phyloP scores from a whole-genome alignment of 2,329 filamentous ascomycete genomes.

The Didymosphaeria variabile region DNA sequence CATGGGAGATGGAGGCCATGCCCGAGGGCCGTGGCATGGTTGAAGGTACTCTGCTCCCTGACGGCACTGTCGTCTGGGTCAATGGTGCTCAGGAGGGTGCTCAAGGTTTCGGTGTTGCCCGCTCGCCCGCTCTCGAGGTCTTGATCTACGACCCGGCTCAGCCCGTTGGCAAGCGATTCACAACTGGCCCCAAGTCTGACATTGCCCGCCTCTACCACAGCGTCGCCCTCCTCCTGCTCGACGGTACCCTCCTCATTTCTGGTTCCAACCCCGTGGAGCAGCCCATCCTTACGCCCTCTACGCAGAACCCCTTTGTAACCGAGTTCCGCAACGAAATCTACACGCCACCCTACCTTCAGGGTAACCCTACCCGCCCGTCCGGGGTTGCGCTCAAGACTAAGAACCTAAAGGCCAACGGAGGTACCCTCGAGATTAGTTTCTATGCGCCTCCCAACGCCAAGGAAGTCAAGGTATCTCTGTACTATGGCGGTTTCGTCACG shows the following conservation, averaged over 20 bases:
- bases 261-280: constrained; percentile 69
- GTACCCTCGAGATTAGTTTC: constrained; percentile 60
- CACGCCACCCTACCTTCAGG: constrained; percentile 67
- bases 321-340: constrained; percentile 71
- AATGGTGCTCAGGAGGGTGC: constrained; percentile 67
- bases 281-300: constrained; percentile 59
- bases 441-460: constrained; percentile 54
- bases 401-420: constrained; percentile 54
- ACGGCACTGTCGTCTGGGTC: constrained; percentile 70
- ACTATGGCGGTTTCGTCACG: constrained; percentile 69
- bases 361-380: constrained; percentile 61
- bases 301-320: constrained; percentile 61
- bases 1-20: constrained; percentile 68
- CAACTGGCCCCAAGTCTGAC: constrained; percentile 54
- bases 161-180: constrained; percentile 61
- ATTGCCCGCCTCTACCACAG: constrained; percentile 67
- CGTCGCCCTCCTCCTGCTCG: constrained; percentile 66
- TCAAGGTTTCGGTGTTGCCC: constrained; percentile 68
- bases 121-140: constrained; percentile 63
- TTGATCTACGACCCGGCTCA: constrained; percentile 67
- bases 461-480: constrained; percentile 61
- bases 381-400: constrained; percentile 57
- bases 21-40: constrained; percentile 68
- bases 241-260: constrained; percentile 67
- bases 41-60: constrained; percentile 66